A percentile compares a stretch with the other conserved stretches of the same genome.
These are phyloP conservation scores for Erodium maritimum DNA, from an alignment of 345 rosid genomes.

Conservation along the genomic window DNA sequence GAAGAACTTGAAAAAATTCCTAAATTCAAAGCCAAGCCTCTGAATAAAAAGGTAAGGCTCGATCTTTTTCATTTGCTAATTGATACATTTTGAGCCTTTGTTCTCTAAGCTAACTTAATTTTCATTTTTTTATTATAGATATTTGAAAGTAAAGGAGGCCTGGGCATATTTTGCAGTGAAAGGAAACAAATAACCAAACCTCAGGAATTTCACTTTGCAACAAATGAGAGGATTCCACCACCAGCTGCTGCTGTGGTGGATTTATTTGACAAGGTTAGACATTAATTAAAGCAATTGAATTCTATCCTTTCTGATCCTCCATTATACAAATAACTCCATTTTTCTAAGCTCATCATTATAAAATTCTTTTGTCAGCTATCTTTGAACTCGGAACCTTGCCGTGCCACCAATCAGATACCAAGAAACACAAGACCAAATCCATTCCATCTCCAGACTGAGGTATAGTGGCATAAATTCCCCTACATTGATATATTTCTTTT, in stretches of 20 bases:
- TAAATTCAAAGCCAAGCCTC: slow-evolving; percentile 88
- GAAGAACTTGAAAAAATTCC: slow-evolving; percentile 88
- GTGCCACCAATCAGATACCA: slow-evolving; percentile 44
- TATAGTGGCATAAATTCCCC: slow-evolving; percentile 14
- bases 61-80: background rate
- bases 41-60: slow-evolving; percentile 71
- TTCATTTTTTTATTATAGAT: slow-evolving; percentile 36
- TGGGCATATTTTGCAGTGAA: slow-evolving; percentile 64
- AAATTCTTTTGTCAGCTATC: slow-evolving; percentile 49
- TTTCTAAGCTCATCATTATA: background rate
- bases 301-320: background rate
- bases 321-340: background rate
- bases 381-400: slow-evolving; percentile 54
- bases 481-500: background rate
- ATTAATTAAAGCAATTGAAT: background rate
- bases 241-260: slow-evolving; percentile 40
- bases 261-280: slow-evolving; percentile 67
- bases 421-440: slow-evolving; percentile 80
- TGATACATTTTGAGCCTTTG: too few species aligned
- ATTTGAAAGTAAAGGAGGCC: slow-evolving; percentile 89
- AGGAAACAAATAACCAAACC: slow-evolving; percentile 75
- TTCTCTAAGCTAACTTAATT: background rate
- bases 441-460: slow-evolving; percentile 86
- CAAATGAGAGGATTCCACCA: slow-evolving; percentile 71
- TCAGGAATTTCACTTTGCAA: slow-evolving; percentile 84